phyloP scores from a whole-genome alignment of 495 filamentous ascomycete species.

The Venustampulla echinocandica region DNA sequence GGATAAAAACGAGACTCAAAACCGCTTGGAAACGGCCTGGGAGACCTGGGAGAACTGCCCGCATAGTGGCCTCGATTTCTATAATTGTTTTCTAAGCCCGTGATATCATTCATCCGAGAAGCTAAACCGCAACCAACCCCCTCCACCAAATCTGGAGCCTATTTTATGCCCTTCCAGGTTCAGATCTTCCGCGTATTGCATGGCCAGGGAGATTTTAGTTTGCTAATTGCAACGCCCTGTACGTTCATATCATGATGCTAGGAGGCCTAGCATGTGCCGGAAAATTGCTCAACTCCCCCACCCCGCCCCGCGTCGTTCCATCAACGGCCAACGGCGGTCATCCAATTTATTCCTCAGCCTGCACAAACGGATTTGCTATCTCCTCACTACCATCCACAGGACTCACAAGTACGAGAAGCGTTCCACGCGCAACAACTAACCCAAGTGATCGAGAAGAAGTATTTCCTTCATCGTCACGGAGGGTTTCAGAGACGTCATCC shows the following conservation, averaged over 20 bases:
- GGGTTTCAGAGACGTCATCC: conserved; percentile 83
- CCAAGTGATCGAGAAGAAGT: conserved; percentile 75
- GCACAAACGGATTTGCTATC: conserved; percentile 87
- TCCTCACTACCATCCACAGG: conserved; percentile 91
- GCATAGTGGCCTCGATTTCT: no score
- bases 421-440: conserved; percentile 85
- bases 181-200: not conserved
- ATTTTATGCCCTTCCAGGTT: not conserved
- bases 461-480: conserved; percentile 90
- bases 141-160: not conserved
- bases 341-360: conserved; percentile 51
- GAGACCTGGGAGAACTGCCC: no score
- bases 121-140: not conserved
- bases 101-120: not conserved
- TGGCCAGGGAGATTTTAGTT: no score
- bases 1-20: no score
- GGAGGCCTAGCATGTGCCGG: no score
- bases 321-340: no score
- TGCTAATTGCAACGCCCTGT: no score
- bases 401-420: conserved; percentile 82
- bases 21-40: no score
- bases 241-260: no score
- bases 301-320: no score
- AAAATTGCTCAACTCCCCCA: no score
- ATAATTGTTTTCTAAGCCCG: not conserved